A percentile compares a stretch with the other conserved stretches of the same genome.
These are phyloP conservation scores for Dysphania ambrosioides DNA, from an alignment of 148 eudicot genomes.

Conservation along the genomic window DNA sequence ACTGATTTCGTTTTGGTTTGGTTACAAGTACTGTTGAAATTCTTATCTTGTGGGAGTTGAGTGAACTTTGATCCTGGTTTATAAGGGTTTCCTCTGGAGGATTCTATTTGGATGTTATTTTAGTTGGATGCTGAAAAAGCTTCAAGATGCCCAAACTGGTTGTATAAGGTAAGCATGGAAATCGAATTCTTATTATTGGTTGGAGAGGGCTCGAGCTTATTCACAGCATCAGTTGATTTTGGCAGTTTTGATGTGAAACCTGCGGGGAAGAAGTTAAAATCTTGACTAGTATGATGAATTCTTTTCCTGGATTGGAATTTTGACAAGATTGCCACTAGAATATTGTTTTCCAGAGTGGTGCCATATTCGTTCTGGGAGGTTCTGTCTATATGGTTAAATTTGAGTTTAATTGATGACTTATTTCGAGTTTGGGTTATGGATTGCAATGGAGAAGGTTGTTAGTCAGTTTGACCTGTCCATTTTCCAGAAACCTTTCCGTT, in stretches of 20 bases:
- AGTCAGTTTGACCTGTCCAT: neutral
- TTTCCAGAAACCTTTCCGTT: neutral
- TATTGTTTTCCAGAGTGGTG: conserved; percentile 1
- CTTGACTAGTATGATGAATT: neutral
- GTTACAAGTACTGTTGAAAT: conserved; percentile 7
- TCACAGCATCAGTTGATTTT: neutral
- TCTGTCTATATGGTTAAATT: conserved; percentile 5
- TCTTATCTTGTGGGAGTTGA: conserved; percentile 17
- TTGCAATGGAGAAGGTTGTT: neutral
- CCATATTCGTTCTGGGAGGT: conserved; percentile 13
- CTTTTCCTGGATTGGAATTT: neutral
- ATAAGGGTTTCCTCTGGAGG: conserved; percentile 2
- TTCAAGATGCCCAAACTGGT: neutral
- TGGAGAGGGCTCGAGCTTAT: neutral
- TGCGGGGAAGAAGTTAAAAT: neutral
- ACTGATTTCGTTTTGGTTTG: neutral
- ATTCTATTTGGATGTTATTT: neutral
- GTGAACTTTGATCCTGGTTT: conserved; percentile 13
- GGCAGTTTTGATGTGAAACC: conserved; percentile 1
- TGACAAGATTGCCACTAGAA: conserved; percentile 9
- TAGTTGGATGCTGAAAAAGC: conserved; percentile 12
- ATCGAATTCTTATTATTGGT: conserved; percentile 12
- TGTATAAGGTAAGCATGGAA: conserved; percentile 6
- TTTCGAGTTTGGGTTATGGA: neutral
- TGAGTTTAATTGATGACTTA: conserved; percentile 3